These are phyloP conservation scores for Dendrocalamus latiflorus DNA, from an alignment of 202 grass and related monocot species.

Conservation along the genomic window DNA sequence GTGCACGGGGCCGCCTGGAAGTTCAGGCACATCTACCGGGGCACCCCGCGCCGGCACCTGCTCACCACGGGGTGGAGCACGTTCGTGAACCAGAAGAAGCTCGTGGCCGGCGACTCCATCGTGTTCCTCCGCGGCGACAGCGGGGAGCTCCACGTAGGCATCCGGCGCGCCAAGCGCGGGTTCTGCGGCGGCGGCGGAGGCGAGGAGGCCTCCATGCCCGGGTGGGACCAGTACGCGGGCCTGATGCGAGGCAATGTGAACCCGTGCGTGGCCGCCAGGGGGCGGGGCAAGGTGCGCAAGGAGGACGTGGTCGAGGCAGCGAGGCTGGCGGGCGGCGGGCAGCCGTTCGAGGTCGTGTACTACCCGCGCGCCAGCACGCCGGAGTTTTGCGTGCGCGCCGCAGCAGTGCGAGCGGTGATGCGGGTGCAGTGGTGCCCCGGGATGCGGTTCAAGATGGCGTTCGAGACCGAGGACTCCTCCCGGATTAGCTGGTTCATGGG, in stretches of 20 bases:
- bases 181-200: constrained; percentile 28
- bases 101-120: too few relatives aligned
- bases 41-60: constrained; percentile 84
- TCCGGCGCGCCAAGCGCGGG: constrained; percentile 56
- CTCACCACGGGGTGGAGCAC: constrained; percentile 98
- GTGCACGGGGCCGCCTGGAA: constrained; percentile 79
- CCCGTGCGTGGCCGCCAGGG: constrained; percentile 25
- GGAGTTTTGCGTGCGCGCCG: too few relatives aligned
- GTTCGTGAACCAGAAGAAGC: too few relatives aligned
- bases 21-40: constrained; percentile 96
- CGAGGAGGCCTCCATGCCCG: constrained; percentile 11
- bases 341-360: constrained; percentile 62
- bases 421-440: constrained; percentile 78
- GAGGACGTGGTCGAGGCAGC: constrained; percentile 63
- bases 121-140: too few relatives aligned
- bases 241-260: constrained; percentile 40
- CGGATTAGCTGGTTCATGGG: too few relatives aligned
- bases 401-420: constrained; percentile 58
- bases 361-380: too few relatives aligned
- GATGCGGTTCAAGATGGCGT: constrained; percentile 98
- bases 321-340: constrained; percentile 47
- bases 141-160: too few relatives aligned
- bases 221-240: constrained; percentile 44
- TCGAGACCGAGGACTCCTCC: constrained; percentile 94
- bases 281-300: constrained; percentile 45